Conservation (phyloP, 371 early-diverging fungal species). For the Rhizopus microsporus region DNA sequence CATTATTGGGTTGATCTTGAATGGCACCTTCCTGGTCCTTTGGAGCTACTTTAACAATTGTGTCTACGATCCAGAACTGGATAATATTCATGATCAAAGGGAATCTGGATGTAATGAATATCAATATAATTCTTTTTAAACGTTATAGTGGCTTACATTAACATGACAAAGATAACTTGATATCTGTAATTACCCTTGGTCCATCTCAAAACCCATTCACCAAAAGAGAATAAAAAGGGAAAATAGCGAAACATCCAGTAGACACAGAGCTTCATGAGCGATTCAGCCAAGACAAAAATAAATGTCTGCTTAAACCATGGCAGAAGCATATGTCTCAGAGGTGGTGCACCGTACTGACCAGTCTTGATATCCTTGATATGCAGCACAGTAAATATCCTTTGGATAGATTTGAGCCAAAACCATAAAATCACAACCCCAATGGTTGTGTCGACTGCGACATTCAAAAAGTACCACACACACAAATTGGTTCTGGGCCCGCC, state of each 20-base stretch:
- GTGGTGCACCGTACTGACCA: conserved; percentile 44
- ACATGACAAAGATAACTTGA: conserved; percentile 54
- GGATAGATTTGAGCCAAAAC: conserved; percentile 45
- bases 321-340: conserved; percentile 27
- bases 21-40: too few species aligned
- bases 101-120: conserved; percentile 22
- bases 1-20: too few species aligned
- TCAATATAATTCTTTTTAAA: too few species aligned
- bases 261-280: conserved; percentile 44
- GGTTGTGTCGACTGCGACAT: conserved; percentile 65
- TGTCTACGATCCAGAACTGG: conserved; percentile 69
- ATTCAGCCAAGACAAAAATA: conserved; percentile 38
- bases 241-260: conserved; percentile 33
- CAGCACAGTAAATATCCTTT: conserved; percentile 19
- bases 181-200: conserved; percentile 43
- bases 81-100: conserved; percentile 65
- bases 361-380: conserved; percentile 41
- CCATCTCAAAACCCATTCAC: conserved; percentile 44
- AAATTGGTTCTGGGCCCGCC: conserved; percentile 53
- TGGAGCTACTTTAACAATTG: conserved; percentile 53
- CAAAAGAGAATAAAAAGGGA: conserved; percentile 39
- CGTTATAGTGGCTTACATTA: conserved; percentile 29
- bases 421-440: conserved; percentile 63
- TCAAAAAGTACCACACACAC: conserved; percentile 72
- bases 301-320: conserved; percentile 46